phyloP scores from a whole-genome alignment of 2,329 filamentous ascomycete genomes.

The Ceratocystis smalleyi region DNA sequence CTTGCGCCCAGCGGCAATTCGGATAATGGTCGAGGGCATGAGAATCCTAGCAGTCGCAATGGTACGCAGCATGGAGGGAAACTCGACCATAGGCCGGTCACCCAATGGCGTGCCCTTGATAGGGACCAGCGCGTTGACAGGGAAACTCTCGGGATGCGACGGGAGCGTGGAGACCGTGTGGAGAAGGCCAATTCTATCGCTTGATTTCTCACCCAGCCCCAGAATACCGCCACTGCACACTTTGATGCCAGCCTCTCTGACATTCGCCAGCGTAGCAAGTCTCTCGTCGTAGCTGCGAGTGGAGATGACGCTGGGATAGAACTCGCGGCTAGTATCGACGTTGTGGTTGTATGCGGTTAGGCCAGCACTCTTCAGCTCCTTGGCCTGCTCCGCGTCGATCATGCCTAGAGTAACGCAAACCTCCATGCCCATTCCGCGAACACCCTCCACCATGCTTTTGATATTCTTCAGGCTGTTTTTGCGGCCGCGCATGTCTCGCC shows the following conservation, averaged over 20 bases:
- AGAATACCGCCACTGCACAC: slow-evolving; percentile 84
- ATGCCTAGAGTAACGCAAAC: slow-evolving; percentile 87
- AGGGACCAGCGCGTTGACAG: slow-evolving; percentile 78
- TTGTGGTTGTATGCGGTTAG: slow-evolving; percentile 93
- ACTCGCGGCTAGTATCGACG: slow-evolving; percentile 76
- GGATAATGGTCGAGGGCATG: slow-evolving; percentile 74
- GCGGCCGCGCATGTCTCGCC: slow-evolving; percentile 84
- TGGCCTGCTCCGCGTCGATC: slow-evolving; percentile 69
- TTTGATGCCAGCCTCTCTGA: slow-evolving; percentile 72
- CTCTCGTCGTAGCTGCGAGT: slow-evolving; percentile 80
- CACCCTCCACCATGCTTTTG: slow-evolving; percentile 70
- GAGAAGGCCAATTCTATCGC: slow-evolving; percentile 68
- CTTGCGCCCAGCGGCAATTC: slow-evolving; percentile 70
- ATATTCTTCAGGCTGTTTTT: slow-evolving; percentile 73
- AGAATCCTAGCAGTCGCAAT: slow-evolving; percentile 70
- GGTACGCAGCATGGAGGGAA: slow-evolving; percentile 65
- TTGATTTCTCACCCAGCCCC: slow-evolving; percentile 62
- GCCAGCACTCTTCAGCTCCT: slow-evolving; percentile 67
- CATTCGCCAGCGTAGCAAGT: slow-evolving; percentile 60
- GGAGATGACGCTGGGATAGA: slow-evolving; percentile 74
- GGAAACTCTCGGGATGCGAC: slow-evolving; percentile 74
- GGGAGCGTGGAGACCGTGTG: slow-evolving; percentile 71
- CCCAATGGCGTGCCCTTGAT: slow-evolving; percentile 81
- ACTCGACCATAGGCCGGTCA: slow-evolving; percentile 54
- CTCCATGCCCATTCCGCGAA: slow-evolving; percentile 72